Conservation (phyloP, 2,329 filamentous ascomycete genomes). For the Ophiostoma novo-ulmi region DNA sequence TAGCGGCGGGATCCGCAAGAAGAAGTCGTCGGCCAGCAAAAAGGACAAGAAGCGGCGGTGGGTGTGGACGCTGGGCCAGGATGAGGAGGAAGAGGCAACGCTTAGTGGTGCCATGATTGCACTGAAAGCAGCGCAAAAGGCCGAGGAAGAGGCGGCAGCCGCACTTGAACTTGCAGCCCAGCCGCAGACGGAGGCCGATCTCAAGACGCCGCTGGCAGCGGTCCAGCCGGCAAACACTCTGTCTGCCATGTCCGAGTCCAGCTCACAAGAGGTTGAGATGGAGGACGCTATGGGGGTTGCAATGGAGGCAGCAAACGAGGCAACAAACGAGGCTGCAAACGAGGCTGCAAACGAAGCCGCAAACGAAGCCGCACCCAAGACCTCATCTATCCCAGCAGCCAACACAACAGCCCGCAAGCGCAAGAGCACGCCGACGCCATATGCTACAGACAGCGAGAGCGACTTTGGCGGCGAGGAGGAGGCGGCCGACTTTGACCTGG, state of each 20-base stretch:
- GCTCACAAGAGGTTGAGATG: constrained; percentile 19
- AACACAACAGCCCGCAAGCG: constrained; percentile 20
- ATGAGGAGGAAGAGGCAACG: constrained; percentile 43
- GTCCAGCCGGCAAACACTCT: constrained; percentile 1
- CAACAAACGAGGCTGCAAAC: background rate
- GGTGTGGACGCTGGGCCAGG: constrained; percentile 61
- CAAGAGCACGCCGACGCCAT: constrained; percentile 26
- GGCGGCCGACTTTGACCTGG: constrained; percentile 16
- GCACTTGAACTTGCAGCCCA: background rate
- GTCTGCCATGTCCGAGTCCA: background rate
- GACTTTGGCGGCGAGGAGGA: constrained; percentile 17
- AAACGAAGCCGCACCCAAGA: background rate
- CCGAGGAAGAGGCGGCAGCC: constrained; percentile 18
- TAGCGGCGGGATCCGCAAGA: constrained; percentile 47
- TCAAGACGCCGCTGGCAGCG: constrained; percentile 15
- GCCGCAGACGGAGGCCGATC: background rate
- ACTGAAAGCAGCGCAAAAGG: constrained; percentile 28
- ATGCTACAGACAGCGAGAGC: constrained; percentile 22
- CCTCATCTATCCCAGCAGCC: background rate
- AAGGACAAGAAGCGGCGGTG: constrained; percentile 60
- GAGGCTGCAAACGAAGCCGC: background rate
- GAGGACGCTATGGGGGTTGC: constrained; percentile 2
- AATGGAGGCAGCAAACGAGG: background rate
- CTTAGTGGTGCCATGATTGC: constrained; percentile 33
- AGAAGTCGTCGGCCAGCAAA: constrained; percentile 42